Base-by-base conservation (phyloP, 2,329 filamentous ascomycete genomes). In the Aspergillus tubingensis region DNA sequence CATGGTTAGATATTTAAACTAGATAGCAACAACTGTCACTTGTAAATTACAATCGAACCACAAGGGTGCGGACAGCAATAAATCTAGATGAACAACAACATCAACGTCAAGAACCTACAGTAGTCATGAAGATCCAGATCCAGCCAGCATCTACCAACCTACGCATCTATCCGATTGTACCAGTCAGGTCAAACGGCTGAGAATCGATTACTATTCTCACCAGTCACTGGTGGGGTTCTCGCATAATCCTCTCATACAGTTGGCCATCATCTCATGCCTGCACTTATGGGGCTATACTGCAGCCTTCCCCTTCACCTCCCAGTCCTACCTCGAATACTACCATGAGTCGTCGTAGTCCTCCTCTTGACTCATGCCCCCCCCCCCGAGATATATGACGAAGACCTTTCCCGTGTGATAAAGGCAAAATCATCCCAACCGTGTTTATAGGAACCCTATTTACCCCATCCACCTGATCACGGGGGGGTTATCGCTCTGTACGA, bases 331-430 rank as follows among this genome's bases (percentile, higher is more conserved):
- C 5, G 30, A 36, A 36, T 36, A 36, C 4, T 11, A 13, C 30
- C 5, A 13, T 11, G 11, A 13, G 6, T 11, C 13, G 30, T 36
- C 27, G 30, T 47, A 25, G 25, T 21, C 25, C n/a, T 44, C 23
- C 21, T 32, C 41, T 30, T 41, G 23, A 44, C 53, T 43, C 25
- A 41, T 44, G 19, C n/a, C 7, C 23, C 32, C 5, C 5, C 5
- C 23, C 25, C 36, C 23, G 51, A 32, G 11, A 27, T 53, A 43
- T 47, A 55, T 55, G 53, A 55, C 53, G 53, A 55, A 55, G 41
- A 32, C 30, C 38, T 55, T 3, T 36, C 53, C 43, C 53, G 43
- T 55, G 41, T 41, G 53, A 43, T 47, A 55, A 55, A 47, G 53
- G 39, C 41, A 55, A 55, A 54, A 55, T 19, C 19, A 27, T 11